Base-by-base conservation (phyloP, 2,329 filamentous ascomycete genomes). In the Venturia pyrina region DNA sequence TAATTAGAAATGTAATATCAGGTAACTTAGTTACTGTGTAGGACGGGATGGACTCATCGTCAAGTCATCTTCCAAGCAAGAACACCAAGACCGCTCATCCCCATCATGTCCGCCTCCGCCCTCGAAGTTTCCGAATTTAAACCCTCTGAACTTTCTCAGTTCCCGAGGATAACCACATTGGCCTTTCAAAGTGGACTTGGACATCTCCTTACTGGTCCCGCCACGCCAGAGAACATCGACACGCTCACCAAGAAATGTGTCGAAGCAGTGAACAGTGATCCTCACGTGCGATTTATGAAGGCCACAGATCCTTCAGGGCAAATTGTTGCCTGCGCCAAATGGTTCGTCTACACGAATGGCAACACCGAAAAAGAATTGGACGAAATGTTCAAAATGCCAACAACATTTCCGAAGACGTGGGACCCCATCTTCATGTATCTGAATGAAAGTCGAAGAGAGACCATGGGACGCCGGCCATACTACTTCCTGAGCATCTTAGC, bases 351-450 rank as follows among this genome's bases (percentile, higher is more conserved):
- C 60, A 37, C 41, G 5, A 6, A 28, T 5, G 65, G 50, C 32
- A 41, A 63, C 43, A 66, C 65, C 7, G 32, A 53, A 21, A 60
- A 66, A 44, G 65, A 66, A 21, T 24, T 66, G 21, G 65, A 66
- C 19, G 24, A 46, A 10, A 48, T 44, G 40, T 56, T 66, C 34
- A 32, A 64, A 15, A 50, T n/a, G 41, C 60, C 65, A 41, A 48
- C 24, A 53, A 41, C 60, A 8, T 66, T 67, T 24, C n/a, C 32
- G 7, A 21, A 40, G 15, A 34, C 21, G 3, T 44, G 32, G 13
- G 19, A 57, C 6, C 63, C 62, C 19, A 57, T 66, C 5, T 65
- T 43, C 43, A 21, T 56, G 19, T 40, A 66, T 32, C 28, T 65
- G 11, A 34, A 37, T n/a, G 24, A 24, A 19, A 40, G 28, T 6